phyloP scores from a whole-genome alignment of 257 asterid genomes.

The Scutellaria barbata region DNA sequence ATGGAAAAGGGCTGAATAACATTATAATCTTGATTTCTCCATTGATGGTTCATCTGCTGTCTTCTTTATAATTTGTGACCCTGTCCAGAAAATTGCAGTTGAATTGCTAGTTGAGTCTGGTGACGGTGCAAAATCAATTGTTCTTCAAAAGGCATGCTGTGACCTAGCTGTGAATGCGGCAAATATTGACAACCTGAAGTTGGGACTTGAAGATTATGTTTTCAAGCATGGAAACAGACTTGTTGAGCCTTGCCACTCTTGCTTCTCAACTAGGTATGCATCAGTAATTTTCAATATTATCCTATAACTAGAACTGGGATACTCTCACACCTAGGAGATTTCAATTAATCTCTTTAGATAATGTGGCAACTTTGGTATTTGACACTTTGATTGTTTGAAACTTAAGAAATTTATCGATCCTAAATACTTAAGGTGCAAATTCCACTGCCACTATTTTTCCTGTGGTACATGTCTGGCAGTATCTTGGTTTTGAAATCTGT shows the following conservation, averaged over 20 bases:
- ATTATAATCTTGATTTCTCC: constrained; percentile 27
- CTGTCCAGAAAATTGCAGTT: constrained; percentile 73
- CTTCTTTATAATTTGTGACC: constrained; percentile 34
- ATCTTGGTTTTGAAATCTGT: constrained; percentile 18
- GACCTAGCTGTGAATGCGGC: constrained; percentile 44
- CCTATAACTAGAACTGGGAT: constrained; percentile 18
- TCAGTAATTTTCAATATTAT: constrained; percentile 19
- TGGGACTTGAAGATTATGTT: constrained; percentile 73
- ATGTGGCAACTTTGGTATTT: constrained; percentile 3
- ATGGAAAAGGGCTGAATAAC: constrained; percentile 17
- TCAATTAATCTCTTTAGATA: constrained; percentile 12
- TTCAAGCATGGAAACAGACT: constrained; percentile 65
- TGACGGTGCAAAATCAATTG: constrained; percentile 43
- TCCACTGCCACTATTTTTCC: constrained; percentile 9
- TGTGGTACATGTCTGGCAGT: constrained; percentile 3
- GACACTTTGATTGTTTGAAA: constrained; percentile 1
- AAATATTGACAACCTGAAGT: constrained; percentile 59
- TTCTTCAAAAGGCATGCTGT: constrained; percentile 52
- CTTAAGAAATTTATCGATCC: constrained; percentile 2
- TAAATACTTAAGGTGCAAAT: neutral
- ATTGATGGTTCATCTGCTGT: constrained; percentile 34
- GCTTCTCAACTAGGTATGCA: constrained; percentile 69
- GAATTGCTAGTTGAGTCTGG: constrained; percentile 64
- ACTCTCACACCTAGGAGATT: constrained; percentile 12
- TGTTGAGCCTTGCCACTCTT: constrained; percentile 53